phyloP scores from a whole-genome alignment of 139 green algal genomes.

The Coelastrella sp. region DNA sequence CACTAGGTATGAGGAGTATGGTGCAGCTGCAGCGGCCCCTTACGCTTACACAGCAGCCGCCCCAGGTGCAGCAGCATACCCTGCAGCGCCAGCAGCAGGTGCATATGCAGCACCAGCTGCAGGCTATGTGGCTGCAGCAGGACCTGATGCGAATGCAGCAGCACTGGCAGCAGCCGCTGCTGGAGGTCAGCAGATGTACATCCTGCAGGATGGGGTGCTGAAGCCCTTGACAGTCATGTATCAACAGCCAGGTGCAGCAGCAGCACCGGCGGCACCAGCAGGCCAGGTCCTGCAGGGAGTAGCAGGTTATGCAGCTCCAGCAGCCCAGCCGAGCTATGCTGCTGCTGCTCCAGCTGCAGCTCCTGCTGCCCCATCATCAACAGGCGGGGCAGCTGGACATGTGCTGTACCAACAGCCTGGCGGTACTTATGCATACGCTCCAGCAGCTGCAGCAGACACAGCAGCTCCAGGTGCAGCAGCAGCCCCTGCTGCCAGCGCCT shows the following conservation, averaged over 20 bases:
- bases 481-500: neutral
- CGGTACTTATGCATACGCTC: neutral
- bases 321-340: neutral
- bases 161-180: neutral
- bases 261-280: neutral
- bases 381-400: neutral
- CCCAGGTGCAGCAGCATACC: conserved; percentile 7
- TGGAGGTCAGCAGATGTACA: conserved; percentile 39
- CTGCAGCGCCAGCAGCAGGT: neutral
- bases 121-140: neutral
- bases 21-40: conserved; percentile 15
- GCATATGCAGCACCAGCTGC: neutral
- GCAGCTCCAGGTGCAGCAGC: neutral
- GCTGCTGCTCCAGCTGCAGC: neutral
- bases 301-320: neutral
- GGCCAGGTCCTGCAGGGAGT: neutral
- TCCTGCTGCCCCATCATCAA: conserved; percentile 8
- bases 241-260: conserved; percentile 5
- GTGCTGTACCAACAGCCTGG: conserved; percentile 28
- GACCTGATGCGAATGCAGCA: conserved; percentile 6
- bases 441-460: neutral
- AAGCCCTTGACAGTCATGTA: conserved; percentile 39
- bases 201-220: conserved; percentile 43
- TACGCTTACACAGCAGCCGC: neutral
- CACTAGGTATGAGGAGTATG: conserved; percentile 36